Evolutionary conservation across 371 early-diverging fungal genomes (phyloP).

Genomic region (Rhizopus sp.): DNA sequence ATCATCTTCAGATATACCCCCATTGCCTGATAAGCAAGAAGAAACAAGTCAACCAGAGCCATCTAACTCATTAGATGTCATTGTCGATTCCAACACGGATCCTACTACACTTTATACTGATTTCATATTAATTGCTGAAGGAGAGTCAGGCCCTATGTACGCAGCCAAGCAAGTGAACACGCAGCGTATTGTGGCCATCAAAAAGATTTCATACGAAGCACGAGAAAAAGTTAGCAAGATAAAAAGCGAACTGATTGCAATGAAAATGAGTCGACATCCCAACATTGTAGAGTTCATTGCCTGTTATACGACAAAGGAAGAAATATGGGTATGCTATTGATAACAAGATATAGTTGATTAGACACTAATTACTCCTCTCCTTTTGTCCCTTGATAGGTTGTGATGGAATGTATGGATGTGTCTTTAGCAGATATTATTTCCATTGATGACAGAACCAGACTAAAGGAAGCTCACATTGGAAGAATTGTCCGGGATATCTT

Average conservation of each 20-base stretch:
- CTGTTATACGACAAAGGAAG: conserved; percentile 62
- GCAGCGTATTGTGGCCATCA: conserved; percentile 65
- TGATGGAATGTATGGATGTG: conserved; percentile 82
- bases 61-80: conserved; percentile 32
- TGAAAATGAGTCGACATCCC: conserved; percentile 71
- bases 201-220: conserved; percentile 68
- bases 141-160: conserved; percentile 78
- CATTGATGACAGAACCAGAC: conserved; percentile 46
- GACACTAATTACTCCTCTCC: no score
- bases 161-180: conserved; percentile 59
- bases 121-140: conserved; percentile 71
- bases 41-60: background rate
- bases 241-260: conserved; percentile 68
- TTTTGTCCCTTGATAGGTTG: conserved; percentile 46
- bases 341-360: no score
- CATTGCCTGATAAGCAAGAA: conserved; percentile 10
- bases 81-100: conserved; percentile 46
- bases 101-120: conserved; percentile 51
- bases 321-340: conserved; percentile 47
- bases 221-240: conserved; percentile 68
- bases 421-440: conserved; percentile 77
- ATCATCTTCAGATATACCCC: conserved; percentile 30
- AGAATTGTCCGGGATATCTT: conserved; percentile 78
- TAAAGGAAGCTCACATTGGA: conserved; percentile 67
- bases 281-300: conserved; percentile 73